phyloP scores from a whole-genome alignment of 192 early-diverging fungal species.

The Coemansia umbellata region DNA sequence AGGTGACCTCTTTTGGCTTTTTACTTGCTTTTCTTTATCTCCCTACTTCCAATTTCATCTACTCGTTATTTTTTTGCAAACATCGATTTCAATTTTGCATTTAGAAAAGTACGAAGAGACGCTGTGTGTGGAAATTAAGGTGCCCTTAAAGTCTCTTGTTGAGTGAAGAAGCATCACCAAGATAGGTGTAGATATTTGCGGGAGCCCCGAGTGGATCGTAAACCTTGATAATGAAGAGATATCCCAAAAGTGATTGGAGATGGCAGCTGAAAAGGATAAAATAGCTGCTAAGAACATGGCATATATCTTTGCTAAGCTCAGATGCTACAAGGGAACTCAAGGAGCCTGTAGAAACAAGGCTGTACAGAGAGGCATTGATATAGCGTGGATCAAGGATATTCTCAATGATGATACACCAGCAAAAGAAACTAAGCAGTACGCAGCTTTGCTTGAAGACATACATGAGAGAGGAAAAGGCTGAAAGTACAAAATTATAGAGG shows the following conservation, averaged over 20 bases:
- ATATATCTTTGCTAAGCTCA: neutral
- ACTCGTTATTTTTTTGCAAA: too few relatives aligned
- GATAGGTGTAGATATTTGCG: neutral
- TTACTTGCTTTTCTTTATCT: too few relatives aligned
- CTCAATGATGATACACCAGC: neutral
- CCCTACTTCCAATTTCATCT: too few relatives aligned
- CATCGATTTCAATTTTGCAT: neutral
- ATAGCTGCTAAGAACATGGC: neutral
- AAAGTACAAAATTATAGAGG: too few relatives aligned
- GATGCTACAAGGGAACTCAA: neutral
- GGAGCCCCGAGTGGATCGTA: neutral
- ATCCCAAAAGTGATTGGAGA: neutral
- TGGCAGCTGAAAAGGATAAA: neutral
- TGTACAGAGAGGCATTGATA: neutral
- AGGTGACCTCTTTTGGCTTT: too few relatives aligned
- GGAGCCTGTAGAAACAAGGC: neutral
- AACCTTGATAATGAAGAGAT: neutral
- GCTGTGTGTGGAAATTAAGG: neutral
- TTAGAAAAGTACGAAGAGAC: neutral
- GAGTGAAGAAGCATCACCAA: neutral
- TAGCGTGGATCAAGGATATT: slow-evolving; percentile 2
- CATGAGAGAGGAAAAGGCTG: neutral
- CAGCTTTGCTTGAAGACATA: neutral
- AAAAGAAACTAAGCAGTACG: neutral
- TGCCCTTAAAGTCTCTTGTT: neutral